Base-by-base conservation (phyloP, 495 filamentous ascomycete species). In the Talaromyces proteolyticus region DNA sequence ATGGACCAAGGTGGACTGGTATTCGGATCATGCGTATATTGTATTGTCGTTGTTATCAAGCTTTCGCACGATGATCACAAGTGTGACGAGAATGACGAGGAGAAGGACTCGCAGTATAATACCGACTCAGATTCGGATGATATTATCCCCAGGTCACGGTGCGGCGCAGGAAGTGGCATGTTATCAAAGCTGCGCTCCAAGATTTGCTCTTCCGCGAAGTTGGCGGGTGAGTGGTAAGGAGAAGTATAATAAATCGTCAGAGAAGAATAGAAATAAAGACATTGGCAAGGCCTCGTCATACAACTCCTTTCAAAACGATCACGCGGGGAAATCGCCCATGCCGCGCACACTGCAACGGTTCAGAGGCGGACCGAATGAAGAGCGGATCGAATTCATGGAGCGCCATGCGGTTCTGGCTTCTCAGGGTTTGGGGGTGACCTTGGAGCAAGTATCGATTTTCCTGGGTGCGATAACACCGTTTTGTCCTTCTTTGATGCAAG, bases 1-100 rank as follows among this genome's bases (percentile, higher is more conserved):
- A n/a, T n/a, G n/a, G n/a, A 94, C 90, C 4, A 97, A 96, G 63
- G 89, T 81, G 11, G 91, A 97, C 64, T 97, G 89, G 89, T 95
- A 92, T 59, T 81, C 89, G 0, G 89, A 91, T 52, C 92, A 97
- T 63, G 86, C 86, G 5, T 96, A 86, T 59, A 77, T 75, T 38
- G 67, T 72, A 19, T 53, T 75, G 44, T 84, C 84, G 2, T 67
- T 86, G 19, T 88, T n/a, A 79, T 88, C 8, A 81, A 82, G 48
- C 49, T 81, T 2, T 57, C 77, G 47, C 62, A 12, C 69, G 65
- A 48, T 72, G 78, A 47, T 77, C 72, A 12, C 75, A 81, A 16
- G 57, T 60, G 8, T 63, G 72, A 36, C 60, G 37, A 47, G 20
- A 3, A 53, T 14, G 52, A 54, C 41, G 42, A 60, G 23, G 14